Evolutionary conservation across 2,329 filamentous ascomycete species (phyloP).

Genomic region (Neocatenulostroma microsporum): DNA sequence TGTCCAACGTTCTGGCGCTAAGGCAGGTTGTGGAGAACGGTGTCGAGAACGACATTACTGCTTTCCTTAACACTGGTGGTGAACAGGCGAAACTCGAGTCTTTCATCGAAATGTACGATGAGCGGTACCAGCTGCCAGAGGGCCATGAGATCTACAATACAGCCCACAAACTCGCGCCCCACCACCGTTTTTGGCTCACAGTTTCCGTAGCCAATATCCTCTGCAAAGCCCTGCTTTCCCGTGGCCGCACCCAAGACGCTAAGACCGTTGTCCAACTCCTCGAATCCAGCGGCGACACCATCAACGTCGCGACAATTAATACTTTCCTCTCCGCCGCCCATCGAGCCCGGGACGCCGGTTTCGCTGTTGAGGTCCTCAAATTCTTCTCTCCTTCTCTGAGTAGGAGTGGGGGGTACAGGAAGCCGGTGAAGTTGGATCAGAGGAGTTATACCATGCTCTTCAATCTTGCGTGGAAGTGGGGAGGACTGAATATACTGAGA

Average conservation of each 20-base stretch:
- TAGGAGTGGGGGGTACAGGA: too few relatives aligned
- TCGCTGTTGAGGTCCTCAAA: conserved; percentile 14
- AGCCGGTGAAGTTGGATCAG: conserved; percentile 4
- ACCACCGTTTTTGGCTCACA: conserved; percentile 17
- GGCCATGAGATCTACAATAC: neutral
- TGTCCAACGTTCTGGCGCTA: conserved; percentile 11
- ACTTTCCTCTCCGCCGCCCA: conserved; percentile 19
- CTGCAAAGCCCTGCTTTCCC: conserved; percentile 15
- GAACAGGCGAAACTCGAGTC: conserved; percentile 6
- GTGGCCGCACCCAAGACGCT: conserved; percentile 17
- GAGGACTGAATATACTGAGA: conserved; percentile 23
- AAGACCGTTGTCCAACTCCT: conserved; percentile 15
- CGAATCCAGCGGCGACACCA: conserved; percentile 6
- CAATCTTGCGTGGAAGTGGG: conserved; percentile 17
- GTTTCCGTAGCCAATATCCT: conserved; percentile 17
- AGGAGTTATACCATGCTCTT: conserved; percentile 18
- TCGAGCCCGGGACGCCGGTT: conserved; percentile 9
- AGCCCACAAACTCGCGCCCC: neutral
- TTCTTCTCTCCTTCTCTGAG: conserved; percentile 12
- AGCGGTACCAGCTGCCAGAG: conserved; percentile 1
- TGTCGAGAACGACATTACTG: conserved; percentile 11
- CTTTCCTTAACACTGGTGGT: conserved; percentile 9
- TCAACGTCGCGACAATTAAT: conserved; percentile 17
- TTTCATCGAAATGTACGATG: conserved; percentile 18
- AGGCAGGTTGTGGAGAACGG: conserved; percentile 8